Base-by-base conservation (phyloP, 2,329 filamentous ascomycete species). In the Ophiobolus disseminans region DNA sequence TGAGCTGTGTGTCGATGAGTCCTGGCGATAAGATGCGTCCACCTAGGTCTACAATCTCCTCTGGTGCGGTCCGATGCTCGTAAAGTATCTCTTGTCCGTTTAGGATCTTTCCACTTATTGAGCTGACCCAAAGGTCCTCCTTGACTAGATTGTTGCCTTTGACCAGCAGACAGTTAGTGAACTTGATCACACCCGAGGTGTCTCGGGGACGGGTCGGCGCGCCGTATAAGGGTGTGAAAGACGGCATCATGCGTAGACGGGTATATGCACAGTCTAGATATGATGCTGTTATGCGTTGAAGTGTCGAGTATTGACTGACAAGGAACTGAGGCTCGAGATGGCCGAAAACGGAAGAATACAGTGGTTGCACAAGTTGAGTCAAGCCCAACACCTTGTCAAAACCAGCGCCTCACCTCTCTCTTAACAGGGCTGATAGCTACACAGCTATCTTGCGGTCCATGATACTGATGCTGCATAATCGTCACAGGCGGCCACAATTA, bases 1-100 rank as follows among this genome's bases (percentile, higher is more conserved):
- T 97, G 60, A 97, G 85, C 73, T 97, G 92, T 42, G 88, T 88
- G 59, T 97, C 92, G 62, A 97, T 94, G 67, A 97, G 82, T 20
- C 92, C 92, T 0, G 92, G 91, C 0, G 89, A 85, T 16, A 97
- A 72, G 58, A 96, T 93, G 62, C 90, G 90, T 49, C 91, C 90
- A 41, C 86, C 84, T 1, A 97, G 84, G 65, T 97, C 86, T 61
- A 96, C 80, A 44, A 87, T 86, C 60, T 86, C 76, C 68, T 93
- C 89, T 1, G 92, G 90, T 2, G 86, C 78, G 44, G 82, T 77
- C 36, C 85, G 80, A 42, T 89, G 81, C 61, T 86, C 85, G 69
- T 89, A 92, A 69, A 86, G 81, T 47, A 82, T 78, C 54, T 84
- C 78, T 65, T 86, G 83, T 45, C 81, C 90, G 59, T 86, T 82